phyloP scores from a whole-genome alignment of 331 rosid species.

The Telfairia occidentalis region DNA sequence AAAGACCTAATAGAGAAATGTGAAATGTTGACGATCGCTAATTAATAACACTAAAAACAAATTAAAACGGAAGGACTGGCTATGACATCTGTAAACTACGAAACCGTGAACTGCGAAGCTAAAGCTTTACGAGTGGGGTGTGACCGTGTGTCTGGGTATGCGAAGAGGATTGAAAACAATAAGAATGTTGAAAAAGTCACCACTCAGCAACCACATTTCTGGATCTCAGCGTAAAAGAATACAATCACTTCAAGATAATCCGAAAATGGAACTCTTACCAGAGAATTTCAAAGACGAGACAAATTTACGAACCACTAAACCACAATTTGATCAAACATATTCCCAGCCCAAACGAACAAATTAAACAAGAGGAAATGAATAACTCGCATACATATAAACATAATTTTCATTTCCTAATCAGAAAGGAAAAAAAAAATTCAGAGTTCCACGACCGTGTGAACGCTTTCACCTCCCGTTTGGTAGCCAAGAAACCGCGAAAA shows the following conservation, averaged over 20 bases:
- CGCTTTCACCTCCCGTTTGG: slow-evolving; percentile 10
- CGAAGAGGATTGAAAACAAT: not conserved
- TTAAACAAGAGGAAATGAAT: not conserved
- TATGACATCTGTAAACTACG: not conserved
- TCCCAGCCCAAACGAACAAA: not conserved
- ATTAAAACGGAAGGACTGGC: not conserved
- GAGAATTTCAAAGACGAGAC: not conserved
- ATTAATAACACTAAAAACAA: not conserved
- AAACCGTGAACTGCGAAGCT: not conserved
- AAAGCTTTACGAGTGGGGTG: not conserved
- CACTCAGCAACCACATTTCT: not conserved
- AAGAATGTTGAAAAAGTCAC: not conserved
- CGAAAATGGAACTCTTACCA: not conserved
- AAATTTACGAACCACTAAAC: not conserved
- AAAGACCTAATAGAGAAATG: not conserved
- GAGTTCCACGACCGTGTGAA: not conserved
- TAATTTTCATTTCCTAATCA: not conserved
- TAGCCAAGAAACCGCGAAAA: slow-evolving; percentile 3
- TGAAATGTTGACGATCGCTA: slow-evolving; percentile 11
- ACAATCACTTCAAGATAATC: not conserved
- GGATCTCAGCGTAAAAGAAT: not conserved
- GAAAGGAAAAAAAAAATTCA: not conserved
- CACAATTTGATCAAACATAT: slow-evolving; percentile 3
- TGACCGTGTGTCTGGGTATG: not conserved
- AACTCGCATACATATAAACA: not conserved